Evolutionary conservation across 2,329 filamentous ascomycete genomes (phyloP).

Genomic region (Xylogone sp.): DNA sequence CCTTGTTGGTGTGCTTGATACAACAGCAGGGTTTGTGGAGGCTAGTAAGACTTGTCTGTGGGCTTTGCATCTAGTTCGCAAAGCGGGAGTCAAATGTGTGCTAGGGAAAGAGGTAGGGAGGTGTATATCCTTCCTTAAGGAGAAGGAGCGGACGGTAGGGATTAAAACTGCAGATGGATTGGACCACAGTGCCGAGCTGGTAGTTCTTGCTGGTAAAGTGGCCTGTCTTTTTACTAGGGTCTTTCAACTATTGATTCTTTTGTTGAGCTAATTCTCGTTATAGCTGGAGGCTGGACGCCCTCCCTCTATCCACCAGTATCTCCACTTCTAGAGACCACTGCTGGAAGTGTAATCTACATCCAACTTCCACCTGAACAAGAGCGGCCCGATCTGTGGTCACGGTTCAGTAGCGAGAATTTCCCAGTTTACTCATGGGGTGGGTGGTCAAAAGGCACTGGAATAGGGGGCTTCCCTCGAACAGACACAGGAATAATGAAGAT

Average conservation of each 20-base stretch:
- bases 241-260: not conserved
- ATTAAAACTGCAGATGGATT: slow-evolving; percentile 24
- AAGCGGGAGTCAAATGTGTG: slow-evolving; percentile 25
- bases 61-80: slow-evolving; percentile 1
- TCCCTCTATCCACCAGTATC: slow-evolving; percentile 24
- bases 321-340: slow-evolving; percentile 32
- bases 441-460: not conserved
- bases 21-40: slow-evolving; percentile 3
- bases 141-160: slow-evolving; percentile 17
- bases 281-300: slow-evolving; percentile 24
- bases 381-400: slow-evolving; percentile 29
- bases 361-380: slow-evolving; percentile 22
- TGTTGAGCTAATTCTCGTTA: not conserved
- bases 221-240: not conserved
- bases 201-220: slow-evolving; percentile 18
- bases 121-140: slow-evolving; percentile 5
- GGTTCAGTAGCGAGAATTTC: slow-evolving; percentile 30
- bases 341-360: slow-evolving; percentile 32
- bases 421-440: slow-evolving; percentile 21
- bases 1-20: slow-evolving; percentile 1
- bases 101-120: slow-evolving; percentile 20
- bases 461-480: not conserved
- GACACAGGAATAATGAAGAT: slow-evolving; percentile 39
- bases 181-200: slow-evolving; percentile 20
- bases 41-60: slow-evolving; percentile 7